Evolutionary conservation across 2,329 filamentous ascomycete species (phyloP).

Genomic region (Pezicula carpinea): DNA sequence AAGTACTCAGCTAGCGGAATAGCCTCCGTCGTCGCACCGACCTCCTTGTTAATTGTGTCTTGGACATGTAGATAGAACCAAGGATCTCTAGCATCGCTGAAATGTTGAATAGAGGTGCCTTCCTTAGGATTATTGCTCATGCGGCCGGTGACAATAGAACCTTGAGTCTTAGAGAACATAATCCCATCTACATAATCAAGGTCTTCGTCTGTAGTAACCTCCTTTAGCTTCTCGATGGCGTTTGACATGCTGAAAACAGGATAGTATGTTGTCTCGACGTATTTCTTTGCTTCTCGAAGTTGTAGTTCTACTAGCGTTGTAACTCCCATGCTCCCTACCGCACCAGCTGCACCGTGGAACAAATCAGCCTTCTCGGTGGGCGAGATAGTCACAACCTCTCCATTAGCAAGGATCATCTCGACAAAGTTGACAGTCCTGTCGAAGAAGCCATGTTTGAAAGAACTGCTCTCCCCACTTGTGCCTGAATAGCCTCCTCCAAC

Average conservation of each 20-base stretch:
- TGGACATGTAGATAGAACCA: conserved; percentile 59
- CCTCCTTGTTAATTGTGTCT: conserved; percentile 20
- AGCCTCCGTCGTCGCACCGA: conserved; percentile 27
- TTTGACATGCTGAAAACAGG: conserved; percentile 37
- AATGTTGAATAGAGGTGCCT: conserved; percentile 31
- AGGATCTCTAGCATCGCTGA: conserved; percentile 47
- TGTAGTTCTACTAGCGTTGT: conserved; percentile 55
- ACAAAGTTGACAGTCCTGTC: conserved; percentile 57
- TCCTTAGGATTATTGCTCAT: conserved; percentile 32
- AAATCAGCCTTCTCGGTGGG: conserved; percentile 44
- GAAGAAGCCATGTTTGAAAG: conserved; percentile 63
- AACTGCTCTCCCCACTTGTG: conserved; percentile 62
- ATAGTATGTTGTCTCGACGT: conserved; percentile 52
- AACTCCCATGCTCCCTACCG: conserved; percentile 57
- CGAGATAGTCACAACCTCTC: conserved; percentile 46
- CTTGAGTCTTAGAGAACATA: conserved; percentile 36
- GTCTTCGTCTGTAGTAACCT: conserved; percentile 8
- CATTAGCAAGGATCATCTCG: conserved; percentile 59
- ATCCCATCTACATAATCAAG: conserved; percentile 57
- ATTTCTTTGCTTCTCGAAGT: conserved; percentile 47
- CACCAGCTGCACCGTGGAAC: conserved; percentile 54
- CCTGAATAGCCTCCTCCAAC: conserved; percentile 63
- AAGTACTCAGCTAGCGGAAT: conserved; percentile 46
- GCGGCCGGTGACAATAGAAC: conserved; percentile 46
- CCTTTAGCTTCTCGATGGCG: conserved; percentile 36